These are phyloP conservation scores for Ambrosiella cleistominuta DNA, from an alignment of 2,329 filamentous ascomycete species.

Conservation along the genomic window DNA sequence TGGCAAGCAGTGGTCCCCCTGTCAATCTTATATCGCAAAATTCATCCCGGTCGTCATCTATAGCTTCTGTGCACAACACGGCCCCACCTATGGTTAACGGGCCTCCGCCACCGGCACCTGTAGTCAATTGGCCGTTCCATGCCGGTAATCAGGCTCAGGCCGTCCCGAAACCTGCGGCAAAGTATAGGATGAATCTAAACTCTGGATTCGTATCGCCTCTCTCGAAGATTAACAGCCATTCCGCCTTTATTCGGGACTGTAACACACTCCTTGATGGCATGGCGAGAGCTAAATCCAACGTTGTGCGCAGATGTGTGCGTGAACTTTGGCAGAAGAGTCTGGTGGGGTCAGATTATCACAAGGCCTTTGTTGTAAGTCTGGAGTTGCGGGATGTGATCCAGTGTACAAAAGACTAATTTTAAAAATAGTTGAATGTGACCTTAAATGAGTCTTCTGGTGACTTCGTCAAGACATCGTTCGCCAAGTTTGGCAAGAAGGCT, in stretches of 20 bases:
- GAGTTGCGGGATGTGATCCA: background rate
- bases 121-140: background rate
- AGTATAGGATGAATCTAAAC: background rate
- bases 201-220: background rate
- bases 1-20: too few relatives aligned
- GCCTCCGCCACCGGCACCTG: background rate
- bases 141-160: background rate
- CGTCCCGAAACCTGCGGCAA: background rate
- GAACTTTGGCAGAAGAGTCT: conserved; percentile 30
- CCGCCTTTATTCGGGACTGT: background rate
- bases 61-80: too few relatives aligned
- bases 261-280: background rate
- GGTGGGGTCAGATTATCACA: conserved; percentile 28
- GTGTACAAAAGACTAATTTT: background rate
- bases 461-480: conserved; percentile 16
- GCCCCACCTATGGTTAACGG: too few relatives aligned
- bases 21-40: too few relatives aligned
- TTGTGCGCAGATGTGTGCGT: conserved; percentile 25
- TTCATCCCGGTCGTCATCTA: too few relatives aligned
- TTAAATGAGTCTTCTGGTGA: conserved; percentile 24
- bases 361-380: conserved; percentile 26
- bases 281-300: conserved; percentile 19
- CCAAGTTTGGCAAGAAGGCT: conserved; percentile 30
- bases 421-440: conserved; percentile 25
- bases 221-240: background rate